These are phyloP conservation scores for Trypanosoma lewisi DNA, from an alignment of 208 protist species.

Conservation along the genomic window DNA sequence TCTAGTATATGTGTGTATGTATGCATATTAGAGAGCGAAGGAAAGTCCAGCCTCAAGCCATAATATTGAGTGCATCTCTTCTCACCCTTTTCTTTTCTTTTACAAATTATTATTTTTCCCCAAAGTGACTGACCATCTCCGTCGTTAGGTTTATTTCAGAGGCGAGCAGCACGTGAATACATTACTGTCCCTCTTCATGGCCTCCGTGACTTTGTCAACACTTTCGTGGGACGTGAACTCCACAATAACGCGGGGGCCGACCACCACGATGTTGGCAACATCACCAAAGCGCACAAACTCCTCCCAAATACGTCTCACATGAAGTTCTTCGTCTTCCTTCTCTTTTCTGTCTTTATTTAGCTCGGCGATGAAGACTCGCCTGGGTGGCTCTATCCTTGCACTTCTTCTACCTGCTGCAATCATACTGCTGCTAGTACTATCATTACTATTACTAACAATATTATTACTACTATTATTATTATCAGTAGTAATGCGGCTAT, in stretches of 20 bases:
- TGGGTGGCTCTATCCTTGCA: neutral
- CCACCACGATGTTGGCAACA: conserved; percentile 17
- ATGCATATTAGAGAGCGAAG: neutral
- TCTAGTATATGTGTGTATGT: neutral
- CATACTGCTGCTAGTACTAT: too few species aligned
- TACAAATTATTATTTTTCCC: neutral
- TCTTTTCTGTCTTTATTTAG: neutral
- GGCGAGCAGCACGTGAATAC: neutral
- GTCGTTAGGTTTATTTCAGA: neutral
- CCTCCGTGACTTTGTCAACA: conserved; percentile 8
- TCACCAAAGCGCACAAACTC: conserved; percentile 24
- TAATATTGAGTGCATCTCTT: too few species aligned
- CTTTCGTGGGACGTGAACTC: conserved; percentile 14
- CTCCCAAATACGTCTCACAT: conserved; percentile 11
- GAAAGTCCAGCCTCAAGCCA: too few species aligned
- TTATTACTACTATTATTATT: too few species aligned
- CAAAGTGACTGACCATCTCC: neutral
- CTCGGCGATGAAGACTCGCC: conserved; percentile 5
- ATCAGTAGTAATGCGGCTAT: neutral
- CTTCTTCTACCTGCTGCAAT: too few species aligned
- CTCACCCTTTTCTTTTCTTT: neutral
- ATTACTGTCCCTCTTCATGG: neutral
- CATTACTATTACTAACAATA: too few species aligned
- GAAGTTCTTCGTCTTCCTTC: neutral
- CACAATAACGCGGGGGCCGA: conserved; percentile 18